Base-by-base conservation (phyloP, 1,284 basidiomycete genomes). In the Ceratobasidium sp. region DNA sequence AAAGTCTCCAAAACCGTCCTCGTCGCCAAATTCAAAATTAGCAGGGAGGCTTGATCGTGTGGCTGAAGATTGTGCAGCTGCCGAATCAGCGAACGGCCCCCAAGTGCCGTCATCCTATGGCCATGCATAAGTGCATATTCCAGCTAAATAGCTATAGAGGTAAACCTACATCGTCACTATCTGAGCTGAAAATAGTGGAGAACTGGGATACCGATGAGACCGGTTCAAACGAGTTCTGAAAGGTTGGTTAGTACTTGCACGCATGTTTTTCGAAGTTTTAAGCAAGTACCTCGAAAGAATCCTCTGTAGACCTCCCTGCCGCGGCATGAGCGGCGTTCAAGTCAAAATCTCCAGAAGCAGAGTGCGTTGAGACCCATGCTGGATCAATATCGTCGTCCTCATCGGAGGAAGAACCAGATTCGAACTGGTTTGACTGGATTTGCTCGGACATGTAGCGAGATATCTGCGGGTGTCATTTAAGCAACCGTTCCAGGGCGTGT, bases 1-100 rank as follows among this genome's bases (percentile, higher is more conserved):
- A 78, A 94, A 94, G 74, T 93, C 92, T 11, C 90, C 90, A 79
- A 94, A 93, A 76, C 92, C 91, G 32, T 88, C 88, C 50, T 90
- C 89, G 76, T 91, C 90, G 1, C 87, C 86, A 1, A 86, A 83
- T 32, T 90, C 87, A 23, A 88, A 87, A 58, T 83, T 76, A 75
- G 79, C 75, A 28, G 70, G 61, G 73, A 84, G 73, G 87, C 88
- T 30, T 1, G 85, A 83, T 79, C 88, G 88, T 1, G 83, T 85
- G 80, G 92, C 91, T 0, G 87, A 86, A n/a, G n/a, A n/a, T n/a
- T n/a, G n/a, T 76, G 90, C 89, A 4, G 84, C 78, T 26, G 59
- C 59, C 1, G 87, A 77, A 77, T 91, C 90, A 0, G 91, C 87
- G 82, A 94, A 94, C 1, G 92, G 90, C 1, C 91, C 92, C 80